Conservation (phyloP, 768 basidiomycete species). For the Boletellus ananas region DNA sequence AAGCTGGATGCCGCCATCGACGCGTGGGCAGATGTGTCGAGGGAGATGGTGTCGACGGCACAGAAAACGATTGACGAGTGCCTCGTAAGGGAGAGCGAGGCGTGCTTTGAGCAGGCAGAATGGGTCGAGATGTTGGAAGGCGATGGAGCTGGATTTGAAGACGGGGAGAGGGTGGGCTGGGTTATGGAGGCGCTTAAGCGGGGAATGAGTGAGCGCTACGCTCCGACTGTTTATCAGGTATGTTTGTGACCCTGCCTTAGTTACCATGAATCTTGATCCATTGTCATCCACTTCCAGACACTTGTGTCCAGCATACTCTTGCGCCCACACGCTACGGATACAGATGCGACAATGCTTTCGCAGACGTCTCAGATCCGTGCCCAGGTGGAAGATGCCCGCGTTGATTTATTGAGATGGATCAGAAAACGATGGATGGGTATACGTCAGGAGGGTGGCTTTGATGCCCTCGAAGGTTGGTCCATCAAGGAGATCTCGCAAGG, state of each 20-base stretch:
- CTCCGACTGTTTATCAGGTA: constrained; percentile 75
- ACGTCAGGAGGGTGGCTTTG: constrained; percentile 76
- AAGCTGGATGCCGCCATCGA: constrained; percentile 58
- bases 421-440: constrained; percentile 74
- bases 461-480: constrained; percentile 79
- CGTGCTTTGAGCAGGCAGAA: constrained; percentile 63
- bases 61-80: constrained; percentile 62
- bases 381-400: constrained; percentile 67
- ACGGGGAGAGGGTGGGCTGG: constrained; percentile 74
- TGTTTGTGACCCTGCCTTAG: constrained; percentile 4
- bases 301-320: constrained; percentile 72
- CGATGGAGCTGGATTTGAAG: constrained; percentile 72
- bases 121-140: constrained; percentile 74
- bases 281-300: constrained; percentile 38
- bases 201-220: constrained; percentile 62
- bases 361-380: constrained; percentile 67
- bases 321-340: constrained; percentile 58
- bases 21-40: constrained; percentile 34
- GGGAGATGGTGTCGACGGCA: constrained; percentile 63
- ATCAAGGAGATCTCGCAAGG: constrained; percentile 70
- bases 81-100: constrained; percentile 54
- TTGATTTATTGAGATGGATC: constrained; percentile 53
- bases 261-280: neutral
- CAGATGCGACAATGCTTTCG: constrained; percentile 57
- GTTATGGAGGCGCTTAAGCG: constrained; percentile 63